Evolutionary conservation across 345 rosid genomes (phyloP).

Genomic region (Euphorbia tirucalli): DNA sequence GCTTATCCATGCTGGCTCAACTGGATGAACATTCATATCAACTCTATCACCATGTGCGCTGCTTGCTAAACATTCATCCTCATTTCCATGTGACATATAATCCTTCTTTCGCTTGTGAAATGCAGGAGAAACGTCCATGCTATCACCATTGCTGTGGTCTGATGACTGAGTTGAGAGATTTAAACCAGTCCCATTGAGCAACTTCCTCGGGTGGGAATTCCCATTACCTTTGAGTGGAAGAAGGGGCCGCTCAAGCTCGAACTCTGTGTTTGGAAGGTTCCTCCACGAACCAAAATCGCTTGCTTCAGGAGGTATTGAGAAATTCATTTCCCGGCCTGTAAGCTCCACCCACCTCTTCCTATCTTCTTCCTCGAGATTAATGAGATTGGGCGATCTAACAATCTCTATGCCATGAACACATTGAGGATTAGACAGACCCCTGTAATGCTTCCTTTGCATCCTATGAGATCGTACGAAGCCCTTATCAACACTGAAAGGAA

Average conservation of each 20-base stretch:
- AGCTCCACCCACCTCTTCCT: slow-evolving; percentile 87
- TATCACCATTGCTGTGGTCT: slow-evolving; percentile 59
- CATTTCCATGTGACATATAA: slow-evolving; percentile 54
- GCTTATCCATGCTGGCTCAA: slow-evolving; percentile 72
- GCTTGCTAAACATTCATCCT: slow-evolving; percentile 55
- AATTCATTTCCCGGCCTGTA: slow-evolving; percentile 83
- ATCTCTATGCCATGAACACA: slow-evolving; percentile 91
- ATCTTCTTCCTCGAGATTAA: slow-evolving; percentile 79
- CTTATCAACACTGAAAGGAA: slow-evolving; percentile 86
- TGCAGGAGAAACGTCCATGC: slow-evolving; percentile 63
- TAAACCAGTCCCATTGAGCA: slow-evolving; percentile 81
- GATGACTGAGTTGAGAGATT: slow-evolving; percentile 74
- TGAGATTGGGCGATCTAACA: slow-evolving; percentile 68
- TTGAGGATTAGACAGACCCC: slow-evolving; percentile 96
- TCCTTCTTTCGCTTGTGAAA: slow-evolving; percentile 75
- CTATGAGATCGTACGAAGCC: slow-evolving; percentile 94
- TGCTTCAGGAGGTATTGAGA: slow-evolving; percentile 74
- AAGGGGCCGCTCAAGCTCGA: slow-evolving; percentile 78
- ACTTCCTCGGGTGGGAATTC: slow-evolving; percentile 49
- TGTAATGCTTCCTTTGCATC: slow-evolving; percentile 97
- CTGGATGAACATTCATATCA: slow-evolving; percentile 59
- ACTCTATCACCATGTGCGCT: slow-evolving; percentile 47
- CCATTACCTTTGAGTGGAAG: slow-evolving; percentile 36
- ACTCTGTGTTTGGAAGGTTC: slow-evolving; percentile 82
- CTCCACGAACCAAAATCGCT: slow-evolving; percentile 95